These are phyloP conservation scores for Fusarium buharicum DNA, from an alignment of 2,329 filamentous ascomycete genomes.

Conservation along the genomic window DNA sequence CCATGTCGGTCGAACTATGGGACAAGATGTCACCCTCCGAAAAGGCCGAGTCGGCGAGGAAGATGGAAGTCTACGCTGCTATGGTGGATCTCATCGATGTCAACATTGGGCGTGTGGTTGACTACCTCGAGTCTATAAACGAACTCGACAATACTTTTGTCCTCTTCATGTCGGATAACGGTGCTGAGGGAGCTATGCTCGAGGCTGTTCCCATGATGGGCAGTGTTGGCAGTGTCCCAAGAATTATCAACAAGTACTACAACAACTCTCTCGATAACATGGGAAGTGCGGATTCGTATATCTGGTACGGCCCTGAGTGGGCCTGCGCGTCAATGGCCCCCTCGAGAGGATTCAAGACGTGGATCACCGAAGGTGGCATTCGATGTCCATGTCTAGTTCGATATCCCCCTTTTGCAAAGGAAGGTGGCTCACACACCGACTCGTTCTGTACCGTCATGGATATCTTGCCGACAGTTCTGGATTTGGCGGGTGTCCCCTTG, in stretches of 20 bases:
- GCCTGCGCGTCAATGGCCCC: constrained; percentile 55
- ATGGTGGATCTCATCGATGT: constrained; percentile 67
- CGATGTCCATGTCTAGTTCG: constrained; percentile 31
- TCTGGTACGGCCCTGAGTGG: constrained; percentile 70
- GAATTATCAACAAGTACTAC: constrained; percentile 54
- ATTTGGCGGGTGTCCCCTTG: constrained; percentile 58
- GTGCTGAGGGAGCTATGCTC: constrained; percentile 6
- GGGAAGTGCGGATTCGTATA: constrained; percentile 65
- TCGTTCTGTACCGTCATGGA: constrained; percentile 59
- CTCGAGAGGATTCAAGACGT: constrained; percentile 51
- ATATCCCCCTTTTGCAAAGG: constrained; percentile 46
- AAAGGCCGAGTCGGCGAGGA: constrained; percentile 31
- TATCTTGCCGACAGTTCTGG: constrained; percentile 59
- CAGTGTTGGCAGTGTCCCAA: constrained; percentile 24
- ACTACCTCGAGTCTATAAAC: constrained; percentile 54
- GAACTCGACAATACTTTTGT: constrained; percentile 13
- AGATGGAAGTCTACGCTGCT: constrained; percentile 62
- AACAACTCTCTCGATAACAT: constrained; percentile 64
- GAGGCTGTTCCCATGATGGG: constrained; percentile 46
- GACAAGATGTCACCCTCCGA: constrained; percentile 14
- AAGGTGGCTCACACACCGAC: constrained; percentile 48
- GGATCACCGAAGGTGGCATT: constrained; percentile 46
- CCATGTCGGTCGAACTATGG: constrained; percentile 23
- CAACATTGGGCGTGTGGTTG: constrained; percentile 63
- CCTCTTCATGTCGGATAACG: constrained; percentile 15